These are phyloP conservation scores for Inga laurina DNA, from an alignment of 306 rosid species.

Conservation along the genomic window DNA sequence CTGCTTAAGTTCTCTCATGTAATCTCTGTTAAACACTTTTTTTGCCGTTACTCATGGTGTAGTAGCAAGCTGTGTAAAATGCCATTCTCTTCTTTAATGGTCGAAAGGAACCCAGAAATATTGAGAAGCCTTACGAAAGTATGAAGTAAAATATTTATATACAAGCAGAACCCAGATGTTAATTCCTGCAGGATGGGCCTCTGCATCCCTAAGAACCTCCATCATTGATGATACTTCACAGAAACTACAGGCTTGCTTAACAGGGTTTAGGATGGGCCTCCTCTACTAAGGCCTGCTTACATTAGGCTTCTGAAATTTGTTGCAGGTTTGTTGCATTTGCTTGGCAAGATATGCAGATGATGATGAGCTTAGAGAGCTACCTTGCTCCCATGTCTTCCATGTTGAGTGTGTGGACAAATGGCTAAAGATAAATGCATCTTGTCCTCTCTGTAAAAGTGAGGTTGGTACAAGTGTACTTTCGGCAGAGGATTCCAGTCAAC, in stretches of 20 bases:
- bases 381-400: constrained; percentile 59
- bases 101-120: background rate
- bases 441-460: constrained; percentile 58
- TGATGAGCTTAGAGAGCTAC: constrained; percentile 58
- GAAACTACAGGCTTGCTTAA: background rate
- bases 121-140: background rate
- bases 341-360: constrained; percentile 52
- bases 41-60: too few species aligned
- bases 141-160: background rate
- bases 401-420: constrained; percentile 63
- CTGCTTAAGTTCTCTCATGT: too few species aligned
- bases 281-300: background rate
- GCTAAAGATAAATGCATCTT: constrained; percentile 60
- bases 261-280: background rate
- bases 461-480: constrained; percentile 30
- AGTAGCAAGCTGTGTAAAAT: background rate
- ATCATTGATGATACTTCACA: background rate
- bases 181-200: background rate
- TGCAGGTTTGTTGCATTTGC: constrained; percentile 63
- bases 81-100: background rate
- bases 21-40: background rate
- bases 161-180: background rate
- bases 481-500: constrained; percentile 40
- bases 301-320: constrained; percentile 9
- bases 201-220: background rate